phyloP scores from a whole-genome alignment of 1,139 yeast genomes.

The Hyphopichia fennica region DNA sequence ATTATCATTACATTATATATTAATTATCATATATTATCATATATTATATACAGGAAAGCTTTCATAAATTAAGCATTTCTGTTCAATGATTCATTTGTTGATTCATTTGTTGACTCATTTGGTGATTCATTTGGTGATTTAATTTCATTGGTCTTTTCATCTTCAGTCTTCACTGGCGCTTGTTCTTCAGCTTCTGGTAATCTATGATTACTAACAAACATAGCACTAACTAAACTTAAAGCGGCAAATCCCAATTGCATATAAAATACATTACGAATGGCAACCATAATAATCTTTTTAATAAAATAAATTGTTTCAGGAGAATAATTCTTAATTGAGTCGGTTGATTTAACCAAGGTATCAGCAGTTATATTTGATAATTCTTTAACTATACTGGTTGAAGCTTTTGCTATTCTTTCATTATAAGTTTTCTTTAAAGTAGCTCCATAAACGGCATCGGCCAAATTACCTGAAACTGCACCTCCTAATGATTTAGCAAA shows the following conservation, averaged over 20 bases:
- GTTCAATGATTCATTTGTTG: too few species aligned
- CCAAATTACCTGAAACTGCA: slow-evolving; percentile 30
- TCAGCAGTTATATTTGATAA: slow-evolving; percentile 15
- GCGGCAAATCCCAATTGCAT: slow-evolving; percentile 28
- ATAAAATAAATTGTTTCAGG: slow-evolving; percentile 26
- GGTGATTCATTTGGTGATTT: too few species aligned
- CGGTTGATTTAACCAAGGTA: slow-evolving; percentile 19
- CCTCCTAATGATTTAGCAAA: slow-evolving; percentile 34
- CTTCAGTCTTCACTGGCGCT: not conserved
- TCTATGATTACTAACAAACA: slow-evolving; percentile 29
- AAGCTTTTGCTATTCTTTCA: slow-evolving; percentile 16
- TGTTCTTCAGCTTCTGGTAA: slow-evolving; percentile 19
- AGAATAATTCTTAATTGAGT: slow-evolving; percentile 17
- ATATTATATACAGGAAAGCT: too few species aligned
- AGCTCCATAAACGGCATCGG: slow-evolving; percentile 35
- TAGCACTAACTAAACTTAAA: slow-evolving; percentile 17
- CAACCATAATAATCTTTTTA: slow-evolving; percentile 27
- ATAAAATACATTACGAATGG: slow-evolving; percentile 34
- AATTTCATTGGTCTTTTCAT: too few species aligned
- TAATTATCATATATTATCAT: too few species aligned
- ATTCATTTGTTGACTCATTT: too few species aligned
- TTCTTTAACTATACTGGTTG: slow-evolving; percentile 19
- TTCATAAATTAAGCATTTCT: too few species aligned
- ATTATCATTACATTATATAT: too few species aligned
- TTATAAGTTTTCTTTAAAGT: slow-evolving; percentile 21